phyloP scores from a whole-genome alignment of 1,284 basidiomycete species.

The Pseudozyma tsukubaensis region DNA sequence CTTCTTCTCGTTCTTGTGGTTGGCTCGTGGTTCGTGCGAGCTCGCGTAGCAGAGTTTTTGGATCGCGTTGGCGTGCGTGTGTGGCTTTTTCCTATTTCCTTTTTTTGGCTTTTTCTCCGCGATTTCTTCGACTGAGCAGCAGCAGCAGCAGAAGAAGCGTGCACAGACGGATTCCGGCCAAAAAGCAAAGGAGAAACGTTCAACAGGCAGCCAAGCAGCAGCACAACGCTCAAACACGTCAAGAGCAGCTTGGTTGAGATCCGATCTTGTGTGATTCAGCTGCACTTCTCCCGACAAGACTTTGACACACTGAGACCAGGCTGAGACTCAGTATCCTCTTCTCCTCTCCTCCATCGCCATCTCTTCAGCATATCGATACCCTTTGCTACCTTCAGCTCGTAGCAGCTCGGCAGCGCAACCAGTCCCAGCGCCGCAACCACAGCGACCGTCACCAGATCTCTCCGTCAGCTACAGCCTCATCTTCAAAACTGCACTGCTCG shows the following conservation, averaged over 20 bases:
- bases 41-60: background rate
- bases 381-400: background rate
- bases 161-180: too few species aligned
- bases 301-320: too few species aligned
- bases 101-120: background rate
- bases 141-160: too few species aligned
- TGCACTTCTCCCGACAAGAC: too few species aligned
- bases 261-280: too few species aligned
- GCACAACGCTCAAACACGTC: too few species aligned
- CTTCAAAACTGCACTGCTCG: too few species aligned
- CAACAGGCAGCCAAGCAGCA: too few species aligned
- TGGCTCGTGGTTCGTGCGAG: conserved; percentile 11
- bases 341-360: background rate
- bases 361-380: background rate
- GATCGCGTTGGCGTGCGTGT: background rate
- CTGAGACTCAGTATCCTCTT: background rate
- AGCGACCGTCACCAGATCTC: background rate
- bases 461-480: background rate
- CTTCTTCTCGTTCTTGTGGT: too few species aligned
- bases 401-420: background rate
- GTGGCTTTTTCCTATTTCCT: conserved; percentile 9
- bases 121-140: too few species aligned
- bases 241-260: too few species aligned
- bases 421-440: background rate
- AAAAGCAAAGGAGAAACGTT: too few species aligned